A percentile compares a stretch with the other conserved stretches of the same genome.
These are phyloP conservation scores for Exophiala calicioides DNA, from an alignment of 2,329 filamentous ascomycete genomes.

Conservation along the genomic window DNA sequence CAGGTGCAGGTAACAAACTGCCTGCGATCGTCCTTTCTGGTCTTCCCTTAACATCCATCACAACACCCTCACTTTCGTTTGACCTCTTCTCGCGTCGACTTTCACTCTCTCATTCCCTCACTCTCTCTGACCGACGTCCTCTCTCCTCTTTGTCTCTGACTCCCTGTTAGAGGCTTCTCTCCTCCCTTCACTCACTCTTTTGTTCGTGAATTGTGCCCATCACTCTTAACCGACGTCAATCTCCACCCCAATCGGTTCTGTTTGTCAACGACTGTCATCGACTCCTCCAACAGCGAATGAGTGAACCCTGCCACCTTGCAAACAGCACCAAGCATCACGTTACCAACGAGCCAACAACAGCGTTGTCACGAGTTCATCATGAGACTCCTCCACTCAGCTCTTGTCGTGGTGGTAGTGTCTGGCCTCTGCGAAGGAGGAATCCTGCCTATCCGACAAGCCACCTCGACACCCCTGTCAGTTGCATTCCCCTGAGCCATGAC, in stretches of 20 bases:
- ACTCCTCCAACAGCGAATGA: neutral
- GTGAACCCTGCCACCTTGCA: neutral
- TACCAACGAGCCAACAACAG: neutral
- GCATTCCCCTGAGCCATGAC: neutral
- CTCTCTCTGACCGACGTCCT: slow-evolving; percentile 6
- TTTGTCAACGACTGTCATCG: slow-evolving; percentile 1
- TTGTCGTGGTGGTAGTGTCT: slow-evolving; percentile 16
- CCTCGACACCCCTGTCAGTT: slow-evolving; percentile 15
- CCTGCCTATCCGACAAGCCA: slow-evolving; percentile 20
- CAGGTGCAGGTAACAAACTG: neutral
- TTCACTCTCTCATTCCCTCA: neutral
- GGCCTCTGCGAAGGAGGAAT: slow-evolving; percentile 15
- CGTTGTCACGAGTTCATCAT: slow-evolving; percentile 10
- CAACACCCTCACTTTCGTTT: slow-evolving; percentile 5
- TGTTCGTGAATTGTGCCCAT: neutral
- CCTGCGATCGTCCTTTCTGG: neutral
- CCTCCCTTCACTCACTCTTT: neutral
- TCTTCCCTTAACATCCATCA: slow-evolving; percentile 5
- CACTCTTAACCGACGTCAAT: neutral
- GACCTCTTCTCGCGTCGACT: neutral
- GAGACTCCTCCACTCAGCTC: slow-evolving; percentile 7
- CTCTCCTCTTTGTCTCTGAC: slow-evolving; percentile 7
- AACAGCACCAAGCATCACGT: slow-evolving; percentile 1
- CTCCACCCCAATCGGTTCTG: neutral
- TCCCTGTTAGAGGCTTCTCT: neutral